Evolutionary conservation across 78 protist species (phyloP), one percentile per base, ranked within the genome.

Genomic region (Diacronema lutheri): DNA sequence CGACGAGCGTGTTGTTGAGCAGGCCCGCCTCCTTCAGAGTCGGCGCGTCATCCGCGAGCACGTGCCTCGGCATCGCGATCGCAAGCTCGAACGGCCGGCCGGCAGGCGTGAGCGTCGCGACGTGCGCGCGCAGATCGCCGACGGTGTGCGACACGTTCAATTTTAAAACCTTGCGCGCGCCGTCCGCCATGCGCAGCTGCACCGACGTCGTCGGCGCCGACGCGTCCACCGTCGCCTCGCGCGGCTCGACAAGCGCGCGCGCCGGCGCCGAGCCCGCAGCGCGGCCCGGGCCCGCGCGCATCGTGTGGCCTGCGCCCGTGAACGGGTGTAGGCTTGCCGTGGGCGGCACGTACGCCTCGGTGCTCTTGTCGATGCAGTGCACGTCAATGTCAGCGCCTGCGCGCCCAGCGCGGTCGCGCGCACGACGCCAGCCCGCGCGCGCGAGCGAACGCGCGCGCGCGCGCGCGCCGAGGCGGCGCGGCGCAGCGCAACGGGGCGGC

Each of bases 311-410:
- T 9, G 4, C 60, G 80, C 80, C 60, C 56, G n/a, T 29, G 80
- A 46, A 40, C 4, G 80, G 80, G 23, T 72, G 26, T 14, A 44
- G 33, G 23, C 13, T 40, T 5, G 12, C 38, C 23, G 80, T 60
- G 12, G 80, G 80, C 80, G 80, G 80, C 80, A 26, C 46, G 80
- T 72, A 72, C 40, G 57, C 31, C 72, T 65, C 44, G n/a, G 44
- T 9, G 37, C 33, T 26, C 66, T 61, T 61, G 66, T 61, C 66
- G 66, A 26, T 9, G 66, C 12, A 10, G 66, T 61, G 29, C n/a
- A 57, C 25, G 62, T 57, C 25, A 21, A 57, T 21, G 62, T 14
- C n/a, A 4, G 16, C 62, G 12, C 62, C 62, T 7, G 37, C 33
- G 66, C 66, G 37, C 33, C 21, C 35, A 1, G 61, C 16, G 61